These are phyloP conservation scores for Daldinia childiae DNA, from an alignment of 495 filamentous ascomycete species.

Conservation along the genomic window DNA sequence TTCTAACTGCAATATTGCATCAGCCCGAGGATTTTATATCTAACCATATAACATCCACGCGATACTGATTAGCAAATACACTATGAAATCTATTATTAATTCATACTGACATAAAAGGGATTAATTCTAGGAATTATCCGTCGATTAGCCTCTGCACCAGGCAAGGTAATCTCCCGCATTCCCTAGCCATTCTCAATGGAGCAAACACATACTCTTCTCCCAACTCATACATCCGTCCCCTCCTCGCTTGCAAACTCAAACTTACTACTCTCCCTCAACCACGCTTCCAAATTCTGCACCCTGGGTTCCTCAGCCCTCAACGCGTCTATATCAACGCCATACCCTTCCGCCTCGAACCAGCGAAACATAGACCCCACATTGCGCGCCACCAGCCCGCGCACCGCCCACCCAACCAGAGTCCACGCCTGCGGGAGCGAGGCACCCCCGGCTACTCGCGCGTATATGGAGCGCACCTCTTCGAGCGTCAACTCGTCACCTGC, in stretches of 20 bases:
- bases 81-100: neutral
- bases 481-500: conserved; percentile 70
- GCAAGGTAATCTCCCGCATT: neutral
- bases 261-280: conserved; percentile 67
- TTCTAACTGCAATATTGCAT: too few relatives aligned
- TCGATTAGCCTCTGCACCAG: neutral
- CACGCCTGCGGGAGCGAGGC: conserved; percentile 60
- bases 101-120: neutral
- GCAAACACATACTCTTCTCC: neutral
- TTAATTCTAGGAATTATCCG: neutral
- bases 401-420: conserved; percentile 48
- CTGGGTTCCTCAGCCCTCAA: conserved; percentile 60
- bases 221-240: neutral
- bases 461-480: conserved; percentile 58
- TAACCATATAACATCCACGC: too few relatives aligned
- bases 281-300: conserved; percentile 67
- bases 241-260: conserved; percentile 26
- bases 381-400: conserved; percentile 57
- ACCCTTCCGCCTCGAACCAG: conserved; percentile 71
- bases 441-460: conserved; percentile 59
- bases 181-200: neutral
- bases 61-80: neutral
- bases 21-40: too few relatives aligned
- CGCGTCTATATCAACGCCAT: conserved; percentile 64
- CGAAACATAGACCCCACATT: conserved; percentile 70